Evolutionary conservation across 2,329 filamentous ascomycete genomes (phyloP).

Genomic region (Paraconiothyrium brasiliense): DNA sequence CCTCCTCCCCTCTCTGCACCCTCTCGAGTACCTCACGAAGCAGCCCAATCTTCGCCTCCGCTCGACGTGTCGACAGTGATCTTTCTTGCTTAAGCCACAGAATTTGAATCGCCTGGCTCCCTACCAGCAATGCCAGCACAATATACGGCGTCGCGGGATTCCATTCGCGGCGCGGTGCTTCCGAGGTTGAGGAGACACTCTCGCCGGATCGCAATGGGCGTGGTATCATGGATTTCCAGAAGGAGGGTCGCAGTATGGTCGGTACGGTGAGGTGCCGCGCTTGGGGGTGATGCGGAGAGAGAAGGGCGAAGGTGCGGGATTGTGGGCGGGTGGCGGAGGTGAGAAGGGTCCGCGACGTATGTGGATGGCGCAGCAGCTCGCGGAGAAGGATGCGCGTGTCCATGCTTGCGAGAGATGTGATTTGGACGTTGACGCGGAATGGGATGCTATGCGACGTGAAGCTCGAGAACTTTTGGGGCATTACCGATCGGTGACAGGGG

Average conservation of each 20-base stretch:
- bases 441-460: slow-evolving; percentile 4
- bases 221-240: slow-evolving; percentile 52
- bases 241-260: slow-evolving; percentile 47
- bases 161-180: slow-evolving; percentile 47
- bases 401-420: slow-evolving; percentile 28
- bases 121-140: slow-evolving; percentile 76
- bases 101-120: slow-evolving; percentile 95
- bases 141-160: slow-evolving; percentile 74
- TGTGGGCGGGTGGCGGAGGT: slow-evolving; percentile 29
- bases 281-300: slow-evolving; percentile 26
- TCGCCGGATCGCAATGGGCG: slow-evolving; percentile 32
- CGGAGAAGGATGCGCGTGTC: slow-evolving; percentile 34
- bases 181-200: slow-evolving; percentile 8
- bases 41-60: slow-evolving; percentile 79
- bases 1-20: slow-evolving; percentile 45
- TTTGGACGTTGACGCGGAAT: neutral
- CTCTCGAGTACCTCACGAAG: slow-evolving; percentile 75
- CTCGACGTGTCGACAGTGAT: slow-evolving; percentile 74
- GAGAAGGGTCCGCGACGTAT: slow-evolving; percentile 30
- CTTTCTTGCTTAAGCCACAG: slow-evolving; percentile 81
- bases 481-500: neutral
- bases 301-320: slow-evolving; percentile 33
- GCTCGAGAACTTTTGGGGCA: slow-evolving; percentile 23
- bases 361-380: slow-evolving; percentile 36
- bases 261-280: slow-evolving; percentile 41